These are phyloP conservation scores for Microcyclosporella mali DNA, from an alignment of 2,329 filamentous ascomycete genomes.

Conservation along the genomic window DNA sequence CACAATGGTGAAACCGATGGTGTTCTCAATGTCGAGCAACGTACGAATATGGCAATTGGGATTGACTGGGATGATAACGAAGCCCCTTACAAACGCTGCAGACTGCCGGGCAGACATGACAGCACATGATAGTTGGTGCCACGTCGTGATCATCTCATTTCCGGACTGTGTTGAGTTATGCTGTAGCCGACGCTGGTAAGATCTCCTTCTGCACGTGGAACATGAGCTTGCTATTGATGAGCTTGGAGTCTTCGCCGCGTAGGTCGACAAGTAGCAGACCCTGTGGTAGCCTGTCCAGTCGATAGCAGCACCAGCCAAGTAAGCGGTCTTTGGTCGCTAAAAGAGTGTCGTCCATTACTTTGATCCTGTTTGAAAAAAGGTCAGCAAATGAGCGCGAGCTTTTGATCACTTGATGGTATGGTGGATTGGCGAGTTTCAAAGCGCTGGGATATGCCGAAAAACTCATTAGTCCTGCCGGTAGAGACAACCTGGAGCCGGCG, in stretches of 20 bases:
- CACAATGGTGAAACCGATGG: too few relatives aligned
- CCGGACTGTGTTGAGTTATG: too few relatives aligned
- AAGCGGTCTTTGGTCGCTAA: conserved; percentile 65
- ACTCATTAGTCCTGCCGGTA: not conserved
- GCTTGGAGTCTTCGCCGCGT: conserved; percentile 59
- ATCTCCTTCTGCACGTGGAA: conserved; percentile 40
- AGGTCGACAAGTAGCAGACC: conserved; percentile 76
- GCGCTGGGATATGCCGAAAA: not conserved
- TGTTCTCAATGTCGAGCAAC: too few relatives aligned
- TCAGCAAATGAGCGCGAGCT: not conserved
- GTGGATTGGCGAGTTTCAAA: too few relatives aligned
- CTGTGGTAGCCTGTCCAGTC: conserved; percentile 69
- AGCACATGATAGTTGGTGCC: too few relatives aligned
- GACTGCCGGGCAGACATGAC: too few relatives aligned
- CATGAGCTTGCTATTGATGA: conserved; percentile 63
- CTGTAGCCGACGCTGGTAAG: too few relatives aligned
- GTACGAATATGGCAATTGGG: too few relatives aligned
- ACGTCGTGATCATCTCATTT: too few relatives aligned
- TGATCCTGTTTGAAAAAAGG: conserved; percentile 51
- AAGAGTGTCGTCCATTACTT: conserved; percentile 74
- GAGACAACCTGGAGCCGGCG: too few relatives aligned
- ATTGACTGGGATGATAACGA: too few relatives aligned
- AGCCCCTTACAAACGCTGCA: too few relatives aligned
- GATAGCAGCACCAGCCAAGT: conserved; percentile 82
- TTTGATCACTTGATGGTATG: not conserved